A percentile compares a stretch with the other conserved stretches of the same genome.
Evolutionary conservation across 2,329 filamentous ascomycete genomes (phyloP).

Genomic region (Monilinia fructicola): DNA sequence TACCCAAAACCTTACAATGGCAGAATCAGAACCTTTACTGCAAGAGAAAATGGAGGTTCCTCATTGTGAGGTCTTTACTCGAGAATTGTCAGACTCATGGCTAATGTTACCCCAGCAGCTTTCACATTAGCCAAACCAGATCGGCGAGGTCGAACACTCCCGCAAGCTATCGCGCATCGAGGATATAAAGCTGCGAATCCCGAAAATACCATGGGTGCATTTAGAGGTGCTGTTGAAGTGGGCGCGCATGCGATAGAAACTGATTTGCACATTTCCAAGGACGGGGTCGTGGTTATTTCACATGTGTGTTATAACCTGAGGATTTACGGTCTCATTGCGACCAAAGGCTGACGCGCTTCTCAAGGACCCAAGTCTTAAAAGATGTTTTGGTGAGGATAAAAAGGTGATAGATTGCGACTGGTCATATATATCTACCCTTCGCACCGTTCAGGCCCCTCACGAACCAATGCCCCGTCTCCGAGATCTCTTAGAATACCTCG

Average conservation of each 20-base stretch:
- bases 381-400: conserved; percentile 76
- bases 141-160: conserved; percentile 41
- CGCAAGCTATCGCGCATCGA: conserved; percentile 75
- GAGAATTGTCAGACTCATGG: background rate
- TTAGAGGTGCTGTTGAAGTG: conserved; percentile 68
- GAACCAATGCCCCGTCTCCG: conserved; percentile 70
- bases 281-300: conserved; percentile 81
- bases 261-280: conserved; percentile 78
- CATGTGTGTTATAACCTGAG: conserved; percentile 55
- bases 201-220: conserved; percentile 83
- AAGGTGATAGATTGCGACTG: conserved; percentile 76
- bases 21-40: conserved; percentile 21
- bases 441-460: conserved; percentile 65
- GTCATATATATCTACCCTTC: conserved; percentile 66
- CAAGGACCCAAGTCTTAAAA: conserved; percentile 71
- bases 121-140: conserved; percentile 34
- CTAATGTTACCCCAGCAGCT: conserved; percentile 30
- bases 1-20: background rate
- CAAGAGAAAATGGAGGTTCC: conserved; percentile 23
- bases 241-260: conserved; percentile 85
- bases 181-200: conserved; percentile 76
- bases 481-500: conserved; percentile 73
- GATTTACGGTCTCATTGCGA: conserved; percentile 5
- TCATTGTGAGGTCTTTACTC: conserved; percentile 12
- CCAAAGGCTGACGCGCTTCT: conserved; percentile 16